Percentiles rank a stretch among this genome's conserved stretches.
phyloP scores from a whole-genome alignment of 2,329 filamentous ascomycete genomes.

The Nemania sp. region DNA sequence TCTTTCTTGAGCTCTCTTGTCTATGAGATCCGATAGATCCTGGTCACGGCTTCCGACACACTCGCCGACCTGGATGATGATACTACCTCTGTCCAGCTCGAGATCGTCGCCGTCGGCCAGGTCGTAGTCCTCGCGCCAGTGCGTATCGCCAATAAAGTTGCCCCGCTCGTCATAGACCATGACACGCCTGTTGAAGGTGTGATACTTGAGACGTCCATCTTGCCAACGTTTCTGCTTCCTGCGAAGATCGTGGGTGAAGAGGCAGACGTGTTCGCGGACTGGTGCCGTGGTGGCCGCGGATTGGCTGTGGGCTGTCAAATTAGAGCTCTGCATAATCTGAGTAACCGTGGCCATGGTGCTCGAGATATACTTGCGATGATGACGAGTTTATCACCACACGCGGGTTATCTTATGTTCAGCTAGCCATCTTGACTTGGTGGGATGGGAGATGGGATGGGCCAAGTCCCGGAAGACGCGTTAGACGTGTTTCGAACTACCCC shows the following conservation, averaged over 20 bases:
- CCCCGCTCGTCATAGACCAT: constrained; percentile 87
- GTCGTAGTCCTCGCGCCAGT: constrained; percentile 73
- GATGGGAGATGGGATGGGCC: too few relatives aligned
- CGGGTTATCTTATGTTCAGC: background rate
- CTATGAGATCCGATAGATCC: constrained; percentile 75
- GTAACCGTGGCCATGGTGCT: constrained; percentile 30
- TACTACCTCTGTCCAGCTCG: constrained; percentile 72
- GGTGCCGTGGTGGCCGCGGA: constrained; percentile 52
- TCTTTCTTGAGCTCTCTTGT: constrained; percentile 67
- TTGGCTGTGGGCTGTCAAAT: constrained; percentile 25
- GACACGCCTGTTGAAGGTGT: constrained; percentile 86
- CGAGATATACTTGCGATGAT: background rate
- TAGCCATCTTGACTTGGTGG: too few relatives aligned
- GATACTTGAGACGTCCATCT: constrained; percentile 84
- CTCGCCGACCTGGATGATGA: constrained; percentile 81
- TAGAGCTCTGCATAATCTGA: constrained; percentile 32
- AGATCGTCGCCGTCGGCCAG: constrained; percentile 83
- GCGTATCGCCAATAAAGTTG: constrained; percentile 82
- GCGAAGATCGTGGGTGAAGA: constrained; percentile 83
- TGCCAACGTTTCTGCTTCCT: constrained; percentile 93
- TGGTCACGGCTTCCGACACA: constrained; percentile 73
- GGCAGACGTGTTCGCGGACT: constrained; percentile 81
- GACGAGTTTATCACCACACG: background rate
- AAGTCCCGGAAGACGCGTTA: constrained; percentile 17
- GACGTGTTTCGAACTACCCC: constrained; percentile 15